Evolutionary conservation across 768 basidiomycete genomes (phyloP), one percentile per base, ranked within the genome.

Genomic region (Pisolithus albus): DNA sequence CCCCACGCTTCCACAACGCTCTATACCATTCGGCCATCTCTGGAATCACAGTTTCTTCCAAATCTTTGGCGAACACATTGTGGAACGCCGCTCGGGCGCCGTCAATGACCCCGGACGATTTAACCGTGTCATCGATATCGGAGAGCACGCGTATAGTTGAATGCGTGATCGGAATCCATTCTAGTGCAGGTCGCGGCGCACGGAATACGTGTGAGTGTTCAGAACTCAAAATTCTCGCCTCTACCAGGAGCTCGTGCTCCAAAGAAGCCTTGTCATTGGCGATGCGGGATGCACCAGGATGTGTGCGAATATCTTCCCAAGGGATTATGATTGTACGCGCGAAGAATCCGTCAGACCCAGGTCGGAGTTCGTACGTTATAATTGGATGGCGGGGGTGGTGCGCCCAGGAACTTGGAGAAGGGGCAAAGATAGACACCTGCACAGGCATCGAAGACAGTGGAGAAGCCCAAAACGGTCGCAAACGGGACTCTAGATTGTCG

Each of bases 51-150:
- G 82, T 79, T 45, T 97, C 92, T 49, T 77, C 73, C 28, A 91
- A 64, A 49, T 91, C 87, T 59, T 86, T 86, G 15, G 92, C 92
- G 55, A 99, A 98, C 0, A 95, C 92, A 61, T 93, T 95, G 51
- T 84, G 77, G 66, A 97, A 96, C 4, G 90, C 84, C 1, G 83
- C 75, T 39, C 92, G 77, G 1, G 91, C 84, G 0, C 95, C 95
- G 3, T 75, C 73, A 5, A 86, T 61, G n/a, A 99, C 76, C 43
- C 85, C 83, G 0, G 92, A 85, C 40, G 60, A 40, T 28, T 60
- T 70, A 13, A 96, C 76, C 0, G 94, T 97, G 67, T 97, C 94
- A 61, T 97, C 94, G 40, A 97, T 86, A 59, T 97, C 94, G 7
- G 92, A 94, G 13, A 97, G 85, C 50, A 95, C 79, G 16, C 90